Base-by-base conservation (phyloP, 106 monocot genomes). In the Acorus calamus region DNA sequence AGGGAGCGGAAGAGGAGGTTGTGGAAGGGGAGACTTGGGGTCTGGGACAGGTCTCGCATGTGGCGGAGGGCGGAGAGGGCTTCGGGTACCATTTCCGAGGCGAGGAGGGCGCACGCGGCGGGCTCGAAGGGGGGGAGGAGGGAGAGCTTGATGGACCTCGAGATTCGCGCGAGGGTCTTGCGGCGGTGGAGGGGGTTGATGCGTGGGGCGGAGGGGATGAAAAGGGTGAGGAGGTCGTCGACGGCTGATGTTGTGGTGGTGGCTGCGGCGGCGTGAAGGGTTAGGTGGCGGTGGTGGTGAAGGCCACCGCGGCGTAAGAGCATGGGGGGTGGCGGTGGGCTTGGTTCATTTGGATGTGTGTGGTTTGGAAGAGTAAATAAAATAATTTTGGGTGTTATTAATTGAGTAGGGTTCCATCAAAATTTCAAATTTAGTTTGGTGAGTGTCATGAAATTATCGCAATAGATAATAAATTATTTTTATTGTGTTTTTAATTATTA, bases 1-100 rank as follows among this genome's bases (percentile, higher is more conserved):
- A 90, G 91, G 3, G 78, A 77, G 9, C 82, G 78, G 51, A 96
- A 76, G 7, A 79, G 57, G 44, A 89, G 75, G 55, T 82, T 73
- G 10, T 84, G 79, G 9, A 62, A 69, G 42, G 57, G 6, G 71
- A 61, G 60, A 47, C 70, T 45, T 2, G 5, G 6, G 41, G 28
- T 52, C 7, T 50, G 44, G 50, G 46, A 28, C 0, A 28, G 28
- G 28, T 0, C 28, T 28, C 28, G 28, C 28, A 28, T 28, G 28
- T 28, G 28, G 28, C 28, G 28, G 28, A 28, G 28, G 28, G 28
- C 28, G 28, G 28, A 28, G 28, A 28, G 28, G 28, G 28, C 28
- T 28, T 28, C 28, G 28, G 28, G 28, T 1, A 28, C 28, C 28
- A 28, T 28, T 28, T 28, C 28, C 28, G 28, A 28, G 8, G 73